Evolutionary conservation across 768 basidiomycete genomes (phyloP), one percentile per base, ranked within the genome.

Genomic region (Lactifluus volemus): DNA sequence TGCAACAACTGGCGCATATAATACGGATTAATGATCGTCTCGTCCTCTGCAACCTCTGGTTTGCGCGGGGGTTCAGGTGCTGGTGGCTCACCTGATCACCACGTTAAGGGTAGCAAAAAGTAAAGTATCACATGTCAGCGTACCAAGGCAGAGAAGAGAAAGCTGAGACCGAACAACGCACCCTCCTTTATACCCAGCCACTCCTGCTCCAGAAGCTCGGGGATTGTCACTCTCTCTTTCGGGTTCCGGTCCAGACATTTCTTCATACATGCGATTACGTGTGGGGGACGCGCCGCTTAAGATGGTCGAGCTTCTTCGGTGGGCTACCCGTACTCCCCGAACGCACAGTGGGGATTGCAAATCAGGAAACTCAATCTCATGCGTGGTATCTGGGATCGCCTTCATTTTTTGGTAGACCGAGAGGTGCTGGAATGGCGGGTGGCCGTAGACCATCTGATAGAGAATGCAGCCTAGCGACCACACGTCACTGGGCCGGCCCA

Each of bases 391-490:
- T 10, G 92, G 91, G 67, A 99, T 99, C 8, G 89, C 89, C 65
- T 86, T 87, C 89, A 98, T 94, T 76, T 97, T 98, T 68, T 90
- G 86, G 52, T 83, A 83, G 41, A 94, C 80, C 5, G 84, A 82
- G 19, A 96, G 80, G 64, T 89, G 85, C 42, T 89, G 84, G 78
- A 98, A 99, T 2, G 96, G 96, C 0, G 93, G 89, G 19, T 84
- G 83, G 17, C 96, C 93, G 68, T 98, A 98, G 11, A 98, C 82
- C 93, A 99, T 98, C 70, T 99, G 96, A 74, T 99, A 98, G 36
- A 98, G 79, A 69, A 99, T 99, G 73, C 93, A 96, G 2, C 96
- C 96, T 2, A 99, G 78, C 3, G 94, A 97, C 96, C 96, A 99
- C 45, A 99, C 92, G 71, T 99, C 96, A 55, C 90, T 93, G 0